phyloP scores from a whole-genome alignment of 495 filamentous ascomycete genomes.

The Aspergillus affinis region DNA sequence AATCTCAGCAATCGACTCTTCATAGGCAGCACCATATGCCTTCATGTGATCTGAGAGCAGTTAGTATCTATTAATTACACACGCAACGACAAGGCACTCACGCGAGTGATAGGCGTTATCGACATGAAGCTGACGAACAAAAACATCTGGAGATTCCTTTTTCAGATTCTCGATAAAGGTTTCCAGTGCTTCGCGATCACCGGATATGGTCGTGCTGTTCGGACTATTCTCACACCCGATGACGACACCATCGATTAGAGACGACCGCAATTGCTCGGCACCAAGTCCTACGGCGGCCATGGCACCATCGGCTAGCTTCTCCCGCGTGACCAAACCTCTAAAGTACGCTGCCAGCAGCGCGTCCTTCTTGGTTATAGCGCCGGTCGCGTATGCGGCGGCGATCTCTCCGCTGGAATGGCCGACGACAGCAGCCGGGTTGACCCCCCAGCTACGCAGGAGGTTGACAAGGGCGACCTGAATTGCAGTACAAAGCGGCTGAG shows the following conservation, averaged over 20 bases:
- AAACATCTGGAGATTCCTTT: background rate
- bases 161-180: background rate
- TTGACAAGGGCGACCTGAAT: constrained; percentile 20
- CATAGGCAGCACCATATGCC: background rate
- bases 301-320: background rate
- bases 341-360: constrained; percentile 20
- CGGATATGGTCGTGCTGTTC: constrained; percentile 30
- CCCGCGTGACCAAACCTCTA: constrained; percentile 5
- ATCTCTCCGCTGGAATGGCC: constrained; percentile 29
- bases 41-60: background rate
- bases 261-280: background rate
- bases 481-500: constrained; percentile 19
- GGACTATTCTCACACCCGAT: constrained; percentile 29
- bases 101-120: background rate
- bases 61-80: background rate
- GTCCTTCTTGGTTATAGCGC: constrained; percentile 4
- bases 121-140: constrained; percentile 1
- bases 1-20: background rate
- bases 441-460: constrained; percentile 11
- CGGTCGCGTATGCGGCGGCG: constrained; percentile 27
- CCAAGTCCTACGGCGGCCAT: constrained; percentile 34
- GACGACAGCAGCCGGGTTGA: constrained; percentile 16
- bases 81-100: background rate
- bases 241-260: constrained; percentile 15
- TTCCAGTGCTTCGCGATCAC: constrained; percentile 8